Base-by-base conservation (phyloP, 116 monocot species). In the Posidonia oceanica region DNA sequence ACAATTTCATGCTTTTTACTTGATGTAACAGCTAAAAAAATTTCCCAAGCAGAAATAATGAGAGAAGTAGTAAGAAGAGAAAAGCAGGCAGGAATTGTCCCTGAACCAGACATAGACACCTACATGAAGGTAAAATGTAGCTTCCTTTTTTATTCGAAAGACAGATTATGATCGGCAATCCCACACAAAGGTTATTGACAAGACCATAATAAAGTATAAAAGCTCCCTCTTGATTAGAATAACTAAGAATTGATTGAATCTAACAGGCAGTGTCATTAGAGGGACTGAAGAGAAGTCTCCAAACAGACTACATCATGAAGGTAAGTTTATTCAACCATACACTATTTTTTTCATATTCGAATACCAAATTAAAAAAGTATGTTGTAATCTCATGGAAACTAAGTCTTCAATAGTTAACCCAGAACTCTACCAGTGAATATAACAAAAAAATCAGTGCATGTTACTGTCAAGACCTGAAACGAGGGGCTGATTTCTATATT, bases 81-180 rank as follows among this genome's bases (percentile, higher is more conserved):
- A 76, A 88, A 92, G 55, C 66, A 80, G 38, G 83, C 75, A 20
- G 86, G 88, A 39, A 92, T 92, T 17, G 51, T 82, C 53, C 91
- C 91, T 54, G 91, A 92, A 20, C 75, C 79, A 37, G 83, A 92
- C 22, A 78, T 92, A 71, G 91, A 92, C 71, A 77, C 80, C 16
- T 92, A 92, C 66, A 88, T 92, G 91, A 92, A 86, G 85, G 91
- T 92, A 72, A 75, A 69, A n/a, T 14, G n/a, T n/a, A n/a, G n/a
- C n/a, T n/a, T n/a, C n/a, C n/a, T n/a, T n/a, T n/a, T n/a, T n/a
- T n/a, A n/a, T n/a, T n/a, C n/a, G n/a, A n/a, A n/a, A 17, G 18
- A 16, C 4, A 6, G 3, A 41, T 6, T 41, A 44, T 10, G 10
- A 3, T 0, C 5, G 2, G 5, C 16, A 17, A 58, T 58, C 20